Evolutionary conservation across 139 green algal species (phyloP), one percentile per base, ranked within the genome.

Genomic region (Marvania coccoides): DNA sequence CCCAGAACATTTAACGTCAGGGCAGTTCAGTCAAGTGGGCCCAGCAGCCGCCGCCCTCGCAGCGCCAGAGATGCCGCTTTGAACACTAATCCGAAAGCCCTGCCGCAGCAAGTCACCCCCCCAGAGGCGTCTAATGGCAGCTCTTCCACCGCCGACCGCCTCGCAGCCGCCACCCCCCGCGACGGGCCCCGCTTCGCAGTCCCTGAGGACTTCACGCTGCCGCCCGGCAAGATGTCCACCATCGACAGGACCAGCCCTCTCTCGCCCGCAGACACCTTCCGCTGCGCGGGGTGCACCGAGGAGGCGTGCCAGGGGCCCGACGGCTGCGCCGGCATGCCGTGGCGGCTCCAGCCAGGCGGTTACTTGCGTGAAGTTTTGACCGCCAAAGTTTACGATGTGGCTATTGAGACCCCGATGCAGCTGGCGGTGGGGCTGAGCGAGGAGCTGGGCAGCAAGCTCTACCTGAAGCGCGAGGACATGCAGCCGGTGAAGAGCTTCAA

Each of bases 401-500:
- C 92, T 45, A 10, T 58, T 13, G 80, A 98, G 60, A 86, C 90
- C 0, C 90, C 91, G 1, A 71, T 97, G 45, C 82, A 97, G 51
- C 31, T 75, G 37, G 91, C 91, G 0, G 47, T 68, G n/a, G 76
- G 83, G 58, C 81, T 99, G 39, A 91, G 77, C 63, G 83, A 88
- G 29, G 54, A 71, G 4, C 56, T 90, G 30, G 82, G 77, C 42
- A 95, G 79, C 60, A 65, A 24, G 2, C 72, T 95, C 46, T 26
- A 65, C 28, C 76, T 99, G 14, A 99, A 99, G 81, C 70, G 94
- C 19, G 94, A 98, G 69, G 94, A 99, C 78, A 33, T 79, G 54
- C 93, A 98, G 77, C 85, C 87, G 10, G 90, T 96, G 30, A 96
- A 96, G 71, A 92, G 79, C 1, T 98, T 98, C 86, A 98, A 98